A percentile compares a stretch with the other conserved stretches of the same genome.
These are phyloP conservation scores for Rhizoclosmatium globosum DNA, from an alignment of 192 early-diverging fungal species.

Conservation along the genomic window DNA sequence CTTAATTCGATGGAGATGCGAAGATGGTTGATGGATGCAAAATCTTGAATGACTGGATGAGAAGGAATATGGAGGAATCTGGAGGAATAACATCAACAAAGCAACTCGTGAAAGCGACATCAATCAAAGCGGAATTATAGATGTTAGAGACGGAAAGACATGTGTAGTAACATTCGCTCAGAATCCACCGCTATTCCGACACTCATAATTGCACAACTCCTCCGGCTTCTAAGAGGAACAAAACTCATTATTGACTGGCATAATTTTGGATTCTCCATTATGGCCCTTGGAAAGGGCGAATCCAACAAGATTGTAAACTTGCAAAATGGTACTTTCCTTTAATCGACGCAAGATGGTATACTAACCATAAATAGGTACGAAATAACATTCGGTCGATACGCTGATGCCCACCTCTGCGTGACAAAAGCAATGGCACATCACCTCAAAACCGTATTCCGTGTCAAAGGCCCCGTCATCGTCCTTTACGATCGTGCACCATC, in stretches of 20 bases:
- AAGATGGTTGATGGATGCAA: too few relatives aligned
- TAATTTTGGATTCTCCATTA: slow-evolving; percentile 92
- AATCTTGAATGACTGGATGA: not conserved
- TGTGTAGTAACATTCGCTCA: not conserved
- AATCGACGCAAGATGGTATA: too few relatives aligned
- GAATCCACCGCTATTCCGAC: slow-evolving; percentile 92
- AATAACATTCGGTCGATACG: slow-evolving; percentile 64
- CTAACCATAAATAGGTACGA: slow-evolving; percentile 70
- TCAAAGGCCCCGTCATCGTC: slow-evolving; percentile 56
- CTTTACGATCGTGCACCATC: slow-evolving; percentile 85
- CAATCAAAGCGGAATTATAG: too few relatives aligned
- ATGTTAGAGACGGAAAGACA: not conserved
- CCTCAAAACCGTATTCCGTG: slow-evolving; percentile 68
- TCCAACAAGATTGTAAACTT: slow-evolving; percentile 59
- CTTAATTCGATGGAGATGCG: too few relatives aligned
- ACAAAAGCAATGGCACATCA: slow-evolving; percentile 82
- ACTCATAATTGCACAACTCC: slow-evolving; percentile 76
- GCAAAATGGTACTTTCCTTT: slow-evolving; percentile 51
- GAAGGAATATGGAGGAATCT: too few relatives aligned
- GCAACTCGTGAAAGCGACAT: too few relatives aligned
- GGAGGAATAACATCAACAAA: too few relatives aligned
- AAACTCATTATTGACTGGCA: slow-evolving; percentile 96
- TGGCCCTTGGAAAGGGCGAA: slow-evolving; percentile 73
- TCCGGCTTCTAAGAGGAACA: slow-evolving; percentile 69
- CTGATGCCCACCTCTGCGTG: slow-evolving; percentile 86